Conservation (phyloP, 176 grass and related monocot species). For the Typha latifolia region DNA sequence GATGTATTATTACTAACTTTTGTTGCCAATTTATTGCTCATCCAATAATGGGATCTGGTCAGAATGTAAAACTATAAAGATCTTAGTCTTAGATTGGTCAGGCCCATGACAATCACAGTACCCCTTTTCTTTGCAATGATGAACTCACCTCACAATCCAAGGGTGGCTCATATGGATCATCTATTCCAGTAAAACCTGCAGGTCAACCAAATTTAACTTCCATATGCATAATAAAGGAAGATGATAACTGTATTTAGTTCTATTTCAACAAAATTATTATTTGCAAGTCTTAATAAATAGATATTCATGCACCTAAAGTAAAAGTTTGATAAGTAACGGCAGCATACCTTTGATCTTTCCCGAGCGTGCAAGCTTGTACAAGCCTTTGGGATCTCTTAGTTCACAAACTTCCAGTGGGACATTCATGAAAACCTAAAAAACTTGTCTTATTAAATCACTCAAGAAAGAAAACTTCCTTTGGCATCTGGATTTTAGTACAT, state of each 20-base stretch:
- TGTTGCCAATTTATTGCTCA: too few species aligned
- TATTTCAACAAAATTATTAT: not conserved
- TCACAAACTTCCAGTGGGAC: constrained; percentile 85
- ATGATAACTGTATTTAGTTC: not conserved
- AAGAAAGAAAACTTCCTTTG: not conserved
- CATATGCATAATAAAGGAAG: not conserved
- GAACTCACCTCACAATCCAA: constrained; percentile 68
- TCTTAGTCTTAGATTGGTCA: too few species aligned
- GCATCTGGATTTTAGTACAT: not conserved
- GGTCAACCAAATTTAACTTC: constrained; percentile 15
- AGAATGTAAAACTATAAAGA: too few species aligned
- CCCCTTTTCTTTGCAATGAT: not conserved
- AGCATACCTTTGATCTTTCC: constrained; percentile 90
- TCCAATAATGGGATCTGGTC: too few species aligned
- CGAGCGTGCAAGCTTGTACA: constrained; percentile 90
- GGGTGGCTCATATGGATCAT: constrained; percentile 91
- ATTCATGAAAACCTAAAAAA: constrained; percentile 81
- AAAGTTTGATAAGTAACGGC: not conserved
- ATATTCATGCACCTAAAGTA: not conserved
- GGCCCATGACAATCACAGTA: not conserved
- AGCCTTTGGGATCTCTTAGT: constrained; percentile 89
- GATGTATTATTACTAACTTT: too few species aligned
- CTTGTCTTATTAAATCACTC: constrained; percentile 1
- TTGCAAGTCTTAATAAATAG: not conserved
- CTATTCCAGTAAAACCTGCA: constrained; percentile 88